phyloP scores from a whole-genome alignment of 495 filamentous ascomycete species.

The Hypoxylon lienhwacheense region DNA sequence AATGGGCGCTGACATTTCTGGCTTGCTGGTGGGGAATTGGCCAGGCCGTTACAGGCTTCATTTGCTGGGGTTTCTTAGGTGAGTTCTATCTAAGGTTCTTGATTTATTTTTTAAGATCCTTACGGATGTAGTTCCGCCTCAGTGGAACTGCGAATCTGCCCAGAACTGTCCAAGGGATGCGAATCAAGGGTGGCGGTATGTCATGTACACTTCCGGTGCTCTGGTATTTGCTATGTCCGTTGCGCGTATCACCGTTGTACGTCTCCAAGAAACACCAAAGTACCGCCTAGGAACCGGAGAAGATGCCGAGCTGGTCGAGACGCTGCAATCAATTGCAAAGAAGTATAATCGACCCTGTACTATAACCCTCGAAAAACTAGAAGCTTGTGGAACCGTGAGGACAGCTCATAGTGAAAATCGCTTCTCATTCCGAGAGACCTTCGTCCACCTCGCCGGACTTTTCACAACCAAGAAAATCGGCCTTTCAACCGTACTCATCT shows the following conservation, averaged over 20 bases:
- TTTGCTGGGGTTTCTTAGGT: conserved; percentile 77
- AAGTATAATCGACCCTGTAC: conserved; percentile 65
- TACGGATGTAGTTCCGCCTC: conserved; percentile 39
- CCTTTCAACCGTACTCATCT: conserved; percentile 64
- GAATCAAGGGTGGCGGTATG: conserved; percentile 85
- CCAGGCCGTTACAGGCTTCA: conserved; percentile 66
- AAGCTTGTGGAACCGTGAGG: conserved; percentile 52
- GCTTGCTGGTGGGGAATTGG: conserved; percentile 81
- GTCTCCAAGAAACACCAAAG: conserved; percentile 71
- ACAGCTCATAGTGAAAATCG: conserved; percentile 45
- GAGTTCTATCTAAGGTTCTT: conserved; percentile 41
- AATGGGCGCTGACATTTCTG: conserved; percentile 74
- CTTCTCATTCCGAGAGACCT: conserved; percentile 54
- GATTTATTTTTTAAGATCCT: conserved; percentile 36
- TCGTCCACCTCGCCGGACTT: conserved; percentile 63
- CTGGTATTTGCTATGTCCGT: conserved; percentile 69
- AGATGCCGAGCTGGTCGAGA: conserved; percentile 63
- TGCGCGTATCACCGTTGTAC: conserved; percentile 66
- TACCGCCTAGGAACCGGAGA: conserved; percentile 66
- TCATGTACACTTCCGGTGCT: conserved; percentile 65
- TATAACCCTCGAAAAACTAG: conserved; percentile 63
- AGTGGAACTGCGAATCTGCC: conserved; percentile 60
- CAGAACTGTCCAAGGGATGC: conserved; percentile 60
- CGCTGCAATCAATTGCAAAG: conserved; percentile 61
- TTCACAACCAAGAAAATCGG: conserved; percentile 63